Evolutionary conservation across 441 rosid species (phyloP).

Genomic region (Erysimum cheiri): DNA sequence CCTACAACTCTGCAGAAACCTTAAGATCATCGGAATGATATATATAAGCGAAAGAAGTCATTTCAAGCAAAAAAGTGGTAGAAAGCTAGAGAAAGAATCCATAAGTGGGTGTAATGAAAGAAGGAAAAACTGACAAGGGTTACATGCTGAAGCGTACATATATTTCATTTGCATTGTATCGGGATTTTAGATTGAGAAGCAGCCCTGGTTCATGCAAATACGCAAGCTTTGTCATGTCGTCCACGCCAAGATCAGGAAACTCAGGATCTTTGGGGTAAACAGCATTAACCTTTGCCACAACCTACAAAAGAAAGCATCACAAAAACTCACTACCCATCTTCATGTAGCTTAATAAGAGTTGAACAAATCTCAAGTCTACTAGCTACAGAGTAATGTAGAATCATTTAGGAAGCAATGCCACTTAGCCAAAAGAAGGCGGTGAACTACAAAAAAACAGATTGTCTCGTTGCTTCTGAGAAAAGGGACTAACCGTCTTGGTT

Average conservation of each 20-base stretch:
- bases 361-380: neutral
- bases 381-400: neutral
- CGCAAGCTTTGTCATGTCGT: conserved; percentile 96
- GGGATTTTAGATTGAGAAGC: conserved; percentile 67
- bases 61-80: neutral
- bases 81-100: conserved; percentile 8
- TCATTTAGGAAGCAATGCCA: neutral
- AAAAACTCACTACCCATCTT: conserved; percentile 5
- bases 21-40: conserved; percentile 10
- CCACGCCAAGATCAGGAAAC: conserved; percentile 83
- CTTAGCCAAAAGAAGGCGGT: neutral
- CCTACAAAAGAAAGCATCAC: conserved; percentile 48
- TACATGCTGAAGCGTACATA: conserved; percentile 65
- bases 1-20: neutral
- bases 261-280: conserved; percentile 85
- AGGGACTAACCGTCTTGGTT: conserved; percentile 67
- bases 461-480: neutral
- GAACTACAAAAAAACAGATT: neutral
- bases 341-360: conserved; percentile 24
- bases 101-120: conserved; percentile 20
- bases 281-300: conserved; percentile 64
- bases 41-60: neutral
- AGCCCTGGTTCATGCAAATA: conserved; percentile 97
- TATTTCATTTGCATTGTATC: conserved; percentile 82
- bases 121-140: conserved; percentile 22